These are phyloP conservation scores for Lumnitzera racemosa DNA, from an alignment of 345 rosid species.

Conservation along the genomic window DNA sequence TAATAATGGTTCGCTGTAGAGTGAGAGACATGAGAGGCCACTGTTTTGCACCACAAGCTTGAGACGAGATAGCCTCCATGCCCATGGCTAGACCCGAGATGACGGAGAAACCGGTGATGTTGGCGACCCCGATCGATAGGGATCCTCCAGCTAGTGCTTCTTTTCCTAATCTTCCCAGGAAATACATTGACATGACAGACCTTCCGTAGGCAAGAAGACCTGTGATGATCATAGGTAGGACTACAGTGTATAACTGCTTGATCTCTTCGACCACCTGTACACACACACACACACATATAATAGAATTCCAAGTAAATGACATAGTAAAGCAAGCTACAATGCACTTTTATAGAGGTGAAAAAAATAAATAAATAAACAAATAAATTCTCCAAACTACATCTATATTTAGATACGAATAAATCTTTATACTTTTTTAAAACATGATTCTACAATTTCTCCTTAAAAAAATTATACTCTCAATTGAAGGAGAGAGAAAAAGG, in stretches of 20 bases:
- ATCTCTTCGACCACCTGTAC: conserved; percentile 41
- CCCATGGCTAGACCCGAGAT: conserved; percentile 50
- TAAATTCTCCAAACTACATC: too few species aligned
- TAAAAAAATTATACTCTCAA: too few species aligned
- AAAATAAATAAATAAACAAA: too few species aligned
- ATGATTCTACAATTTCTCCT: too few species aligned
- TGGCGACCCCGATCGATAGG: conserved; percentile 42
- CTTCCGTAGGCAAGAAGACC: conserved; percentile 44
- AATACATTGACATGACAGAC: conserved; percentile 34
- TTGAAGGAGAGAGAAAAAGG: too few species aligned
- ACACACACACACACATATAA: too few species aligned
- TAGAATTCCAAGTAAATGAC: too few species aligned
- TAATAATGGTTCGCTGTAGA: conserved; percentile 40
- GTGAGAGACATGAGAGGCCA: conserved; percentile 49
- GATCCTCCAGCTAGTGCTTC: conserved; percentile 49
- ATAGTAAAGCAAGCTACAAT: too few species aligned
- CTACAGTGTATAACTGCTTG: conserved; percentile 33
- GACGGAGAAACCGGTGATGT: conserved; percentile 46
- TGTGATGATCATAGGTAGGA: conserved; percentile 44
- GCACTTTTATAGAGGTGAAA: too few species aligned
- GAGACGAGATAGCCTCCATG: conserved; percentile 53
- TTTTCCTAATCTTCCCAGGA: conserved; percentile 51
- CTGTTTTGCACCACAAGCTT: conserved; percentile 48
- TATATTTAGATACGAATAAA: too few species aligned
- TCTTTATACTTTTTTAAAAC: too few species aligned